Evolutionary conservation across 1,284 basidiomycete genomes (phyloP).

Genomic region (Ganoderma sinense): DNA sequence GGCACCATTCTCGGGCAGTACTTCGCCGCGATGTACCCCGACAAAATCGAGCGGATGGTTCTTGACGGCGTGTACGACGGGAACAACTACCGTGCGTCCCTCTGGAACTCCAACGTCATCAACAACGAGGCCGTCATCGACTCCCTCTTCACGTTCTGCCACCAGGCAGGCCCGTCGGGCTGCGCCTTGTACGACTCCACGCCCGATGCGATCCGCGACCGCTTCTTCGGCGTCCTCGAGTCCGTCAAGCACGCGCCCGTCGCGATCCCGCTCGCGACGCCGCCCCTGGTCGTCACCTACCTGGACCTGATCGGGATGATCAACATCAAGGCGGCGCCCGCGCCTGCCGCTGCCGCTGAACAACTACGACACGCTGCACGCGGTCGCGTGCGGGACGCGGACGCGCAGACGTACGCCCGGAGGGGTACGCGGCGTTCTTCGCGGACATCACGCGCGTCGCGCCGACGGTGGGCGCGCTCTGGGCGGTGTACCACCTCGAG

Average conservation of each 20-base stretch:
- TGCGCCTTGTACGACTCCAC: slow-evolving; percentile 49
- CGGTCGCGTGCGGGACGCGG: slow-evolving; percentile 52
- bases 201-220: slow-evolving; percentile 33
- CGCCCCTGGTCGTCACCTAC: slow-evolving; percentile 23
- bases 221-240: slow-evolving; percentile 36
- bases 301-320: slow-evolving; percentile 35
- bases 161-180: slow-evolving; percentile 43
- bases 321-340: slow-evolving; percentile 39
- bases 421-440: slow-evolving; percentile 24
- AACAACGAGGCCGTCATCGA: slow-evolving; percentile 39
- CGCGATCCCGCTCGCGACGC: slow-evolving; percentile 30
- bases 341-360: slow-evolving; percentile 37
- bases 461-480: slow-evolving; percentile 40
- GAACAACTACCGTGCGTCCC: slow-evolving; percentile 33
- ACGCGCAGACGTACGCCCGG: slow-evolving; percentile 36
- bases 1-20: slow-evolving; percentile 52
- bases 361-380: slow-evolving; percentile 38
- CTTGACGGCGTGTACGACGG: slow-evolving; percentile 42
- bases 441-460: slow-evolving; percentile 42
- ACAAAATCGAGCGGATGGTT: slow-evolving; percentile 43
- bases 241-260: slow-evolving; percentile 41
- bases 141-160: slow-evolving; percentile 47
- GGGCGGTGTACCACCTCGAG: slow-evolving; percentile 20
- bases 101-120: slow-evolving; percentile 35
- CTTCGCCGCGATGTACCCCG: slow-evolving; percentile 58